Percentiles rank a stretch among this genome's conserved stretches.
Conservation (phyloP, 1,284 basidiomycete genomes). For the Microbotryomycetes sp. region DNA sequence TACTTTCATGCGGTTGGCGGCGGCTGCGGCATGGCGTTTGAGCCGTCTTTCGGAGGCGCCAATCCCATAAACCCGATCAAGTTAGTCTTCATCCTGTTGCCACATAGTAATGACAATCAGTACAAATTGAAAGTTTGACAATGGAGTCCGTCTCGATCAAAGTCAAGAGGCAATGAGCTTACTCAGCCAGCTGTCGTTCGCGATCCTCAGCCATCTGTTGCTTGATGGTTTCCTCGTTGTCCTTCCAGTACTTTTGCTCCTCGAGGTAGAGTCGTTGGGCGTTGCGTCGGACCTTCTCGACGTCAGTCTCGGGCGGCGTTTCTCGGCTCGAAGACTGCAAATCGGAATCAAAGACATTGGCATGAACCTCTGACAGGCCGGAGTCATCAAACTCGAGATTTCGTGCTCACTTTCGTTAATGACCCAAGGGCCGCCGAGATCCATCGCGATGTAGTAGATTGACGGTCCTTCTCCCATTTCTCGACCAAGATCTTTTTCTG, state of each 20-base stretch:
- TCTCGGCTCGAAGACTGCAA: slow-evolving; percentile 34
- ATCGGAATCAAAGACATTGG: background rate
- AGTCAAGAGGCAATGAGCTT: slow-evolving; percentile 44
- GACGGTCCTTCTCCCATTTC: slow-evolving; percentile 67
- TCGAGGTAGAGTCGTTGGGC: slow-evolving; percentile 77
- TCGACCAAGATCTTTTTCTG: slow-evolving; percentile 68
- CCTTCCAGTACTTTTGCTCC: slow-evolving; percentile 78
- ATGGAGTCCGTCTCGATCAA: background rate
- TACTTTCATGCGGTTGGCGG: no score
- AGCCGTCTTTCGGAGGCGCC: slow-evolving; percentile 6
- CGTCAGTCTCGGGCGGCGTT: slow-evolving; percentile 55
- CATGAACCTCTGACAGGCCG: no score
- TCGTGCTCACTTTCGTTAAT: slow-evolving; percentile 41
- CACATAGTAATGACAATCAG: background rate
- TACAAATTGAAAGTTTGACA: background rate
- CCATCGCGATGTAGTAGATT: slow-evolving; percentile 37
- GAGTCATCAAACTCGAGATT: no score
- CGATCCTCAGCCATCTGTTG: slow-evolving; percentile 72
- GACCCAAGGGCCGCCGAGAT: slow-evolving; percentile 60
- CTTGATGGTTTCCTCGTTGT: slow-evolving; percentile 76
- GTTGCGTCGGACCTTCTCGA: slow-evolving; percentile 81
- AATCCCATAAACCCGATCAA: slow-evolving; percentile 25
- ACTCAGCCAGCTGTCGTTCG: slow-evolving; percentile 59
- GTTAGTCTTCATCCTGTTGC: slow-evolving; percentile 16
- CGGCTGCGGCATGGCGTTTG: background rate